These are phyloP conservation scores for Schizopora paradoxa DNA, from an alignment of 1,284 basidiomycete species.

Conservation along the genomic window DNA sequence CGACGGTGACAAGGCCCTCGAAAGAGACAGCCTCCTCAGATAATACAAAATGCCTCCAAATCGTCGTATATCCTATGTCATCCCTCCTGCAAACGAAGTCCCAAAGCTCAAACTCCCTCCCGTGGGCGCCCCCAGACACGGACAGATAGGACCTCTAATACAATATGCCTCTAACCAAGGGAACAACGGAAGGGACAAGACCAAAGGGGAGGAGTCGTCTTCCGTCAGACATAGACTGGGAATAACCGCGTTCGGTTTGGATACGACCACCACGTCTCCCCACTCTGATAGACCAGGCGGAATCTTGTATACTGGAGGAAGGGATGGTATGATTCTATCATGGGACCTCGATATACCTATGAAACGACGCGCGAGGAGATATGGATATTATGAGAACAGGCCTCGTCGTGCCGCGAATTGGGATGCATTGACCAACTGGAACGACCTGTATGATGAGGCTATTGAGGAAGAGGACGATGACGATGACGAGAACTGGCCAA, in stretches of 20 bases:
- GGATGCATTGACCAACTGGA: conserved; percentile 80
- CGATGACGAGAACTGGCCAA: conserved; percentile 42
- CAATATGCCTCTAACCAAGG: conserved; percentile 32
- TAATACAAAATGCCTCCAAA: background rate
- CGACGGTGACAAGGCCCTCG: too few species aligned
- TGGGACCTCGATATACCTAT: conserved; percentile 86
- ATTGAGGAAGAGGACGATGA: conserved; percentile 50
- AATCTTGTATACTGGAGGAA: conserved; percentile 89
- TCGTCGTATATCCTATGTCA: conserved; percentile 79
- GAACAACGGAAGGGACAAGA: conserved; percentile 21
- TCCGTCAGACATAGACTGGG: conserved; percentile 85
- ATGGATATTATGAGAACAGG: conserved; percentile 26
- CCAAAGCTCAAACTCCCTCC: conserved; percentile 71
- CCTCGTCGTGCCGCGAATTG: conserved; percentile 41
- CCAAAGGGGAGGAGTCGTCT: conserved; percentile 34
- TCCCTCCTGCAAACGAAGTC: conserved; percentile 64
- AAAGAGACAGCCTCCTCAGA: too few species aligned
- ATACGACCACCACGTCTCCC: conserved; percentile 72
- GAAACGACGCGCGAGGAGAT: conserved; percentile 36
- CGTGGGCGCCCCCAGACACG: conserved; percentile 51
- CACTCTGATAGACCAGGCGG: conserved; percentile 69
- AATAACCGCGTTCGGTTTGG: conserved; percentile 80
- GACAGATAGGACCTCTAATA: conserved; percentile 63
- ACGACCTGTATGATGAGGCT: conserved; percentile 53
- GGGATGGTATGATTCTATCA: conserved; percentile 87